These are phyloP conservation scores for Fonsecaea multimorphosa DNA, from an alignment of 2,329 filamentous ascomycete species.

Conservation along the genomic window DNA sequence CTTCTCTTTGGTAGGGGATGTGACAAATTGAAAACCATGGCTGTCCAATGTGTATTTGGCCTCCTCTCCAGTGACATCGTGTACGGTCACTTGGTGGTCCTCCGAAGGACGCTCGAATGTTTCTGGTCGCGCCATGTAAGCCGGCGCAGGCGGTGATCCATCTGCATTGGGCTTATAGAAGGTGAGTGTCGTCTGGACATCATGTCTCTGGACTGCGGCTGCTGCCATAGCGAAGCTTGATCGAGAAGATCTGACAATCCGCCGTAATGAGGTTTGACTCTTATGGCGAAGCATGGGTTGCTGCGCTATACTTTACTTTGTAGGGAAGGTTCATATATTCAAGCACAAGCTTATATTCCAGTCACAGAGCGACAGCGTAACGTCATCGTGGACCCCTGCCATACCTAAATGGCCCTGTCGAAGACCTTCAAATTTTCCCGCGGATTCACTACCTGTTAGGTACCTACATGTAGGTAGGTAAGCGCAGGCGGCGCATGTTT, in stretches of 20 bases:
- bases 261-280: not conserved
- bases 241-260: slow-evolving; percentile 6
- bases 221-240: slow-evolving; percentile 1
- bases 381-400: too few relatives aligned
- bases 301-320: not conserved
- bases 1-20: slow-evolving; percentile 6
- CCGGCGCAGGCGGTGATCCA: slow-evolving; percentile 7
- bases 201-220: slow-evolving; percentile 9
- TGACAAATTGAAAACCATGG: slow-evolving; percentile 14
- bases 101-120: slow-evolving; percentile 4
- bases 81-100: slow-evolving; percentile 7
- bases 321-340: too few relatives aligned
- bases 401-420: too few relatives aligned
- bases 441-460: too few relatives aligned
- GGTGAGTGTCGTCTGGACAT: slow-evolving; percentile 5
- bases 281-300: slow-evolving; percentile 5
- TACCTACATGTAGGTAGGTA: too few relatives aligned
- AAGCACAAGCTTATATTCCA: too few relatives aligned
- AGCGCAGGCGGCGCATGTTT: too few relatives aligned
- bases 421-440: too few relatives aligned
- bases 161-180: slow-evolving; percentile 7
- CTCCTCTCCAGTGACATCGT: slow-evolving; percentile 9
- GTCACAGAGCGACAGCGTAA: too few relatives aligned
- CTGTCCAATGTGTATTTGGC: slow-evolving; percentile 5
- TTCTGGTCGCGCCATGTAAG: slow-evolving; percentile 15